Evolutionary conservation across 192 early-diverging fungal species (phyloP), one percentile per base, ranked within the genome.

Genomic region (Phlyctochytrium bullatum): DNA sequence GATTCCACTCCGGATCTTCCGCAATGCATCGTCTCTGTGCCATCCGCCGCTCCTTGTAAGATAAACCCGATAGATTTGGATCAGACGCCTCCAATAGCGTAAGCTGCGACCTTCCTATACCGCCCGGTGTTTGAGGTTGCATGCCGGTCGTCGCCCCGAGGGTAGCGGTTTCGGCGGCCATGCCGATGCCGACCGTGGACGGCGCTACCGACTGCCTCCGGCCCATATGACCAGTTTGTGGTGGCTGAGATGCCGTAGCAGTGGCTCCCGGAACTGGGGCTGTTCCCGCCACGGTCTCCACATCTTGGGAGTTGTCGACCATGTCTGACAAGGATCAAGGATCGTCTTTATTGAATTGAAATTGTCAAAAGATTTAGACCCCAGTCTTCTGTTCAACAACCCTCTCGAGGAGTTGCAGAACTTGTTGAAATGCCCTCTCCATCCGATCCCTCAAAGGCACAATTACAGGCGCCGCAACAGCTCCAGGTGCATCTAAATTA

Each of bases 1-100:
- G 75, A 61, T 86, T 86, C 85, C 85, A 86, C 36, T 80, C 69
- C 17, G 70, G 65, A 64, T 86, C 83, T 64, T 86, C 85, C 17
- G 80, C 83, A 14, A 86, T 67, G 30, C 85, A 77, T 34, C 82
- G 62, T 3, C 83, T 65, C 63, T 82, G 73, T 6, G 69, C 73
- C 64, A 62, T 52, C 20, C 59, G 6, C 25, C 65, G 35, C 35
- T 73, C 71, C 51, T 73, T 73, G 14, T 33, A 47, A 20, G 52
- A 62, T 36, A 73, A 23, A 1, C 71, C 71, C 25, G 71, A 61
- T 36, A 24, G 30, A 34, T 72, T 59, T 30, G 30, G 62, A 30
- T 16, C 36, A 33, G 16, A 20, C 25, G 10, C 25, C 53, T 40
- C 32, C 65, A 66, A 2, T 31, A 10, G 52, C 52, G 24, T 20